phyloP scores from a whole-genome alignment of 1,284 basidiomycete species.

The Tilletia caries region DNA sequence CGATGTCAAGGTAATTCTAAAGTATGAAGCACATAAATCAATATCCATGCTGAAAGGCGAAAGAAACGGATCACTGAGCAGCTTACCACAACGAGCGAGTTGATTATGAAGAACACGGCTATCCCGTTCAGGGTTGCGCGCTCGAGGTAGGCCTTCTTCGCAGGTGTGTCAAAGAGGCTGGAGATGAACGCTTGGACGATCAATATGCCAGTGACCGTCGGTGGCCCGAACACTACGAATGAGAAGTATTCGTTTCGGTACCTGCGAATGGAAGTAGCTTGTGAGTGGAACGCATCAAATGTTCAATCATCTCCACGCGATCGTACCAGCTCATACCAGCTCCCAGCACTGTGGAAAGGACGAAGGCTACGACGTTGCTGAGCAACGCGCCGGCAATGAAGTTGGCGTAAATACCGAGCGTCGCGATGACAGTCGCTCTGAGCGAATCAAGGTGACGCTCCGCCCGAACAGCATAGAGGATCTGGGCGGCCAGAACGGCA shows the following conservation, averaged over 20 bases:
- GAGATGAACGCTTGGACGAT: constrained; percentile 66
- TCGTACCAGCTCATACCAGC: constrained; percentile 58
- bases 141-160: constrained; percentile 46
- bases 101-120: constrained; percentile 8
- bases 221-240: constrained; percentile 73
- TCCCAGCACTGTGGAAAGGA: constrained; percentile 67
- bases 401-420: constrained; percentile 31
- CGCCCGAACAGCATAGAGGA: constrained; percentile 49
- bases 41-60: not conserved
- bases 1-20: constrained; percentile 64
- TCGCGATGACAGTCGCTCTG: constrained; percentile 33
- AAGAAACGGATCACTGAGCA: not conserved
- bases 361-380: constrained; percentile 70
- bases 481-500: constrained; percentile 25
- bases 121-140: constrained; percentile 31
- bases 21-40: not conserved
- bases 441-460: constrained; percentile 45
- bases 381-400: constrained; percentile 59
- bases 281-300: not conserved
- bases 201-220: constrained; percentile 62
- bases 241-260: constrained; percentile 67
- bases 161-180: constrained; percentile 57
- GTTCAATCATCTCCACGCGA: not conserved
- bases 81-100: constrained; percentile 49
- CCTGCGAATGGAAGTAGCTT: not conserved